phyloP scores from a whole-genome alignment of 2,329 filamentous ascomycete genomes.

The Elsinoe perseae region DNA sequence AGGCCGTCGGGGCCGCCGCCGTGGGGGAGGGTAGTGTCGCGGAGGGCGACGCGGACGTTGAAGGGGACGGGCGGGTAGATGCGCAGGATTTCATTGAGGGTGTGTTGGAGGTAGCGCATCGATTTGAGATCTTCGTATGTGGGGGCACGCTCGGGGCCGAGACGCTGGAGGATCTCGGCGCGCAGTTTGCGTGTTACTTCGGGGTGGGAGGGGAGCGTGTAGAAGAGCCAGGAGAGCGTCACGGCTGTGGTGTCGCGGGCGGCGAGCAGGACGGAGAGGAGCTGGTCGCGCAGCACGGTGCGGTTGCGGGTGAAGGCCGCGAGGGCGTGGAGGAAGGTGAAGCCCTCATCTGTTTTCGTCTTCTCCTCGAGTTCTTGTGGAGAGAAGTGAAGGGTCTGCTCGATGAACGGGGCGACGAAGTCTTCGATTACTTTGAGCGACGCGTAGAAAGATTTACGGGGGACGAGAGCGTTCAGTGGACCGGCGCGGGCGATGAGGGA shows the following conservation, averaged over 20 bases:
- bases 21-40: conserved; percentile 42
- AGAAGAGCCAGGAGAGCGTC: conserved; percentile 72
- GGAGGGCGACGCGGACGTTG: conserved; percentile 41
- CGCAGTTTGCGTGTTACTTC: conserved; percentile 60
- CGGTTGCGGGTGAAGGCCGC: conserved; percentile 65
- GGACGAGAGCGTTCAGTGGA: conserved; percentile 56
- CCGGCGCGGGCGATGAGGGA: conserved; percentile 58
- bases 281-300: conserved; percentile 71
- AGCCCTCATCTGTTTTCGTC: conserved; percentile 61
- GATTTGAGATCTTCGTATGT: conserved; percentile 76
- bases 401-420: conserved; percentile 72
- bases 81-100: conserved; percentile 39
- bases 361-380: conserved; percentile 65
- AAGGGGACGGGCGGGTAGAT: conserved; percentile 45
- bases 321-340: conserved; percentile 82
- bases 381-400: conserved; percentile 60
- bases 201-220: conserved; percentile 69
- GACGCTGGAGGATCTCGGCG: conserved; percentile 58
- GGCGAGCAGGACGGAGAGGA: conserved; percentile 73
- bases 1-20: conserved; percentile 41
- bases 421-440: conserved; percentile 62
- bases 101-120: conserved; percentile 66
- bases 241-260: conserved; percentile 81
- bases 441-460: conserved; percentile 55
- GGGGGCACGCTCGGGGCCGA: conserved; percentile 54